Evolutionary conservation across 345 rosid genomes (phyloP).

Genomic region (Lagerstroemia speciosa): DNA sequence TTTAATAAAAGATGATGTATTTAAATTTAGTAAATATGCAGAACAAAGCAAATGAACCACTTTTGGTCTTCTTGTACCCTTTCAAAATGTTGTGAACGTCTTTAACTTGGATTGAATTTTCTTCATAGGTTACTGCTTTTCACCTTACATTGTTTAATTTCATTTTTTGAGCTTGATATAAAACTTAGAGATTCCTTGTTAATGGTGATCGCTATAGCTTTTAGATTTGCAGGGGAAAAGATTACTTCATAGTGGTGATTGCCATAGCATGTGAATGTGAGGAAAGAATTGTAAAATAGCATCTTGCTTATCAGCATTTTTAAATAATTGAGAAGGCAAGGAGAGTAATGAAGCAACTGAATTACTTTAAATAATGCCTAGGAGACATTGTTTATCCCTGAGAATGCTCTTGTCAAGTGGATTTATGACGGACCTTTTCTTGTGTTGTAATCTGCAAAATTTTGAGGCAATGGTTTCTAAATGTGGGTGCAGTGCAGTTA

Average conservation of each 20-base stretch:
- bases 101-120: not conserved
- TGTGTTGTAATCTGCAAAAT: not conserved
- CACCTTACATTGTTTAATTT: not conserved
- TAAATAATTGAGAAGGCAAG: not conserved
- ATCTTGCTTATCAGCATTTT: not conserved
- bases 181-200: not conserved
- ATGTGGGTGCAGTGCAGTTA: not conserved
- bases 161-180: not conserved
- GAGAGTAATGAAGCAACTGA: too few species aligned
- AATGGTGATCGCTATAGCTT: not conserved
- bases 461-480: not conserved
- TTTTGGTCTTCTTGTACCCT: too few species aligned
- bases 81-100: too few species aligned
- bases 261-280: not conserved
- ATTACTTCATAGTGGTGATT: not conserved
- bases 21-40: not conserved
- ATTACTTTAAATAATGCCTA: too few species aligned
- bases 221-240: not conserved
- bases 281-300: not conserved
- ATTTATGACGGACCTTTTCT: not conserved
- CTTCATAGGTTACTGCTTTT: not conserved
- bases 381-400: too few species aligned
- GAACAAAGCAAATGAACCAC: not conserved
- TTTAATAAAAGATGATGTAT: not conserved
- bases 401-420: not conserved